Percentiles rank a stretch among this genome's conserved stretches.
phyloP scores from a whole-genome alignment of 2,329 filamentous ascomycete genomes.

The Alternaria triticina region DNA sequence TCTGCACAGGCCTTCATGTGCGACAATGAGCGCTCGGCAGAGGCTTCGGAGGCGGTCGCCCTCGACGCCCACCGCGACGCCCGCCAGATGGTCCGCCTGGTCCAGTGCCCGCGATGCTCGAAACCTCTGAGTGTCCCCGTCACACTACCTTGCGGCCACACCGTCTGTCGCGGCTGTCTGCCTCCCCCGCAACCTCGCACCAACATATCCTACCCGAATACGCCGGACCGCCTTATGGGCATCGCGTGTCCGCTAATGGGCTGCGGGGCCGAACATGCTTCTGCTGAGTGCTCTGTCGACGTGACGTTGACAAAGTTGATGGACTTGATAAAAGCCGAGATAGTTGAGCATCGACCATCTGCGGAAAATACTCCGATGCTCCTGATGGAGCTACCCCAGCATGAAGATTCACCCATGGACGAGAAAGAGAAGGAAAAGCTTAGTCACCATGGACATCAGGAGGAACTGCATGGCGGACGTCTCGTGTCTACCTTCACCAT shows the following conservation, averaged over 20 bases:
- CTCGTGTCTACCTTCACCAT: conserved; percentile 71
- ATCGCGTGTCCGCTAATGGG: conserved; percentile 75
- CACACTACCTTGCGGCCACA: conserved; percentile 81
- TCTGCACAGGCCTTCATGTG: conserved; percentile 51
- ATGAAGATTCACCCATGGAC: conserved; percentile 43
- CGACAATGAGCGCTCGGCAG: conserved; percentile 42
- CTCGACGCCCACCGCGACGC: conserved; percentile 62
- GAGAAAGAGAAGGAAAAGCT: conserved; percentile 45
- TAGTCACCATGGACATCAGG: conserved; percentile 36
- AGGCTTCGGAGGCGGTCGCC: conserved; percentile 43
- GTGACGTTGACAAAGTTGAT: conserved; percentile 77
- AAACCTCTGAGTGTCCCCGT: conserved; percentile 71
- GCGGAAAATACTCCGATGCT: conserved; percentile 44
- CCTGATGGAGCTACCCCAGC: conserved; percentile 51
- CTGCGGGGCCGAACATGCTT: conserved; percentile 74
- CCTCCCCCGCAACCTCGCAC: conserved; percentile 68
- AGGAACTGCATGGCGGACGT: conserved; percentile 62
- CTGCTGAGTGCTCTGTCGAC: conserved; percentile 78
- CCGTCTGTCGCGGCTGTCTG: conserved; percentile 76
- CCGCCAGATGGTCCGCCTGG: conserved; percentile 71
- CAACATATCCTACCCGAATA: conserved; percentile 79
- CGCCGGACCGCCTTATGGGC: conserved; percentile 69
- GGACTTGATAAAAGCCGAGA: conserved; percentile 57
- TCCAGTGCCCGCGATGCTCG: conserved; percentile 80
- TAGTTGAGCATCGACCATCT: conserved; percentile 52